These are phyloP conservation scores for Hirschioporus abietinus DNA, from an alignment of 768 basidiomycete genomes.

Conservation along the genomic window DNA sequence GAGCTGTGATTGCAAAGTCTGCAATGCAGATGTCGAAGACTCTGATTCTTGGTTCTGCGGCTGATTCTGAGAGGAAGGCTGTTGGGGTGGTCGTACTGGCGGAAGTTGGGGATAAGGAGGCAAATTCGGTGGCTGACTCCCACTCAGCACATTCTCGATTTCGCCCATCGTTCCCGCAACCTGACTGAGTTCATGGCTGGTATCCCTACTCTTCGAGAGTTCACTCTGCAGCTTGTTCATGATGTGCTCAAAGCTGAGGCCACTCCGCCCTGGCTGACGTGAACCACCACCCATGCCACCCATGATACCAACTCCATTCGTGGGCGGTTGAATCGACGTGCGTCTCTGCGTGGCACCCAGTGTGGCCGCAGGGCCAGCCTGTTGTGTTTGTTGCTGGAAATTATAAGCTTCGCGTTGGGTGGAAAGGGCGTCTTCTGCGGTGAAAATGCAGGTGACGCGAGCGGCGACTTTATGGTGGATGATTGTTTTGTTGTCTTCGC, in stretches of 20 bases:
- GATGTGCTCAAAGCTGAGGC: slow-evolving; percentile 89
- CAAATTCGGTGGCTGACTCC: slow-evolving; percentile 57
- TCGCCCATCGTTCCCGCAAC: slow-evolving; percentile 78
- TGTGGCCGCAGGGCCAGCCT: slow-evolving; percentile 14
- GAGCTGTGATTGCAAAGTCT: slow-evolving; percentile 76
- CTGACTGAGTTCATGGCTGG: slow-evolving; percentile 76
- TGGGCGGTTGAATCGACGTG: slow-evolving; percentile 40
- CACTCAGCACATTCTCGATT: slow-evolving; percentile 89
- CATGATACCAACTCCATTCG: slow-evolving; percentile 62
- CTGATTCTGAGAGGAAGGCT: slow-evolving; percentile 11
- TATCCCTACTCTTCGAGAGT: slow-evolving; percentile 93
- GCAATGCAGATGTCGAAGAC: slow-evolving; percentile 32
- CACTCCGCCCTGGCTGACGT: slow-evolving; percentile 74
- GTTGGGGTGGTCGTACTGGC: slow-evolving; percentile 47
- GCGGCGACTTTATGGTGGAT: slow-evolving; percentile 99
- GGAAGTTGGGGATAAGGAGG: slow-evolving; percentile 68
- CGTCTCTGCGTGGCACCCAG: slow-evolving; percentile 45
- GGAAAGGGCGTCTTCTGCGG: slow-evolving; percentile 75
- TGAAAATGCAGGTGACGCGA: slow-evolving; percentile 84
- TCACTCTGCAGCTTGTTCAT: slow-evolving; percentile 85
- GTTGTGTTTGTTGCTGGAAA: slow-evolving; percentile 20
- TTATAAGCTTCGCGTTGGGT: slow-evolving; percentile 59
- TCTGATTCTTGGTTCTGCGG: slow-evolving; percentile 1
- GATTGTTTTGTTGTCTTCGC: slow-evolving; percentile 96
- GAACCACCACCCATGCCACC: slow-evolving; percentile 73